Conservation (phyloP, 139 green algal genomes). For the Nannochloris sp. region DNA sequence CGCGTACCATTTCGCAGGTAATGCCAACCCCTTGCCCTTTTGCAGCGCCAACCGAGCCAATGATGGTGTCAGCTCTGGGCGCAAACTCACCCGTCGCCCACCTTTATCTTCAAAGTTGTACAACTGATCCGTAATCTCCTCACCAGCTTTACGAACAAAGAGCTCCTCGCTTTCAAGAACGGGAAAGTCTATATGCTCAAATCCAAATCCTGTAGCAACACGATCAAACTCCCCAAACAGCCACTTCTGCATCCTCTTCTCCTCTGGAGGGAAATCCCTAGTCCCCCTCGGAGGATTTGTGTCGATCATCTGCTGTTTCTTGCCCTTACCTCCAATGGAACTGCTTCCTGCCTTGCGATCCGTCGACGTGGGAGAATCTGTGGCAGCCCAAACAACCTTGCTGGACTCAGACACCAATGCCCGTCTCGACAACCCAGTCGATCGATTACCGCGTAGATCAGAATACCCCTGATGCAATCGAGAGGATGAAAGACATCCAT, state of each 20-base stretch:
- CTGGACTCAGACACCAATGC: too few species aligned
- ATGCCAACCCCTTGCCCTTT: constrained; percentile 49
- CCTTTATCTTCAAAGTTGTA: constrained; percentile 99
- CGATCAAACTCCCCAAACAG: constrained; percentile 77
- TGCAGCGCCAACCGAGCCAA: constrained; percentile 70
- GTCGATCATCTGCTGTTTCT: constrained; percentile 33
- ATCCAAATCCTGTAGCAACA: constrained; percentile 68
- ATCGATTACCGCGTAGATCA: too few species aligned
- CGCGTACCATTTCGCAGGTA: constrained; percentile 94
- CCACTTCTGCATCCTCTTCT: constrained; percentile 88
- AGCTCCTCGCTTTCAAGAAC: constrained; percentile 96
- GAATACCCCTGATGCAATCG: too few species aligned
- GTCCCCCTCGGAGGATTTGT: constrained; percentile 62
- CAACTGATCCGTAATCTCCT: constrained; percentile 97
- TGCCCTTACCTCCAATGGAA: background rate
- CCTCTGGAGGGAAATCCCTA: constrained; percentile 89
- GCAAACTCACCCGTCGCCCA: constrained; percentile 70
- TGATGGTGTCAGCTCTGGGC: constrained; percentile 93
- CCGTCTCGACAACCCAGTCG: too few species aligned
- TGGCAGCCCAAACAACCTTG: background rate
- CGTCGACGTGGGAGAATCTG: constrained; percentile 2
- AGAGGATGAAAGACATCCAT: too few species aligned
- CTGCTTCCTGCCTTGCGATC: constrained; percentile 26
- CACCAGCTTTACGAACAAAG: constrained; percentile 91
- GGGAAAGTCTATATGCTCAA: constrained; percentile 90